Percentiles rank a stretch among this genome's conserved stretches.
phyloP scores from a whole-genome alignment of 768 basidiomycete genomes.

The Leccinum fibrillosum region DNA sequence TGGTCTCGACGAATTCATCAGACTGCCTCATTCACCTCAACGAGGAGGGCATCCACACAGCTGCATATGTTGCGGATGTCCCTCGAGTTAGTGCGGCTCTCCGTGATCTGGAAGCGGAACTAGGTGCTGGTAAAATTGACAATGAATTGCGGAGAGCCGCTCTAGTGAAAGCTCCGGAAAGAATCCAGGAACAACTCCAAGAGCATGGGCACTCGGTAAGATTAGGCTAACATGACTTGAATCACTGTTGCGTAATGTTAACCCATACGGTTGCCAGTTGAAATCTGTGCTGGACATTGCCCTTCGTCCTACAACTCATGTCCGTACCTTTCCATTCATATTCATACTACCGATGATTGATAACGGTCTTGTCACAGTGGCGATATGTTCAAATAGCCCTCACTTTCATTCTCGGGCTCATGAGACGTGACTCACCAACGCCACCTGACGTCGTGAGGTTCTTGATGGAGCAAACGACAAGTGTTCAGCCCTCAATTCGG shows the following conservation, averaged over 20 bases:
- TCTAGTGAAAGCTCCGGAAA: conserved; percentile 37
- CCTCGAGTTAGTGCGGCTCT: conserved; percentile 49
- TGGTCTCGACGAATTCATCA: conserved; percentile 44
- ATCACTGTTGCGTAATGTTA: not conserved
- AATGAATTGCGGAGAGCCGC: conserved; percentile 43
- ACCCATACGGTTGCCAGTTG: conserved; percentile 40
- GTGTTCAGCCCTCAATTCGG: conserved; percentile 69
- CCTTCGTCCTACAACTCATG: conserved; percentile 63
- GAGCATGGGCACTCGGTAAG: conserved; percentile 51
- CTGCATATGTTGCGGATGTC: conserved; percentile 50
- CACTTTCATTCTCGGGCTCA: conserved; percentile 55
- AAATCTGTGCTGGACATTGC: conserved; percentile 60
- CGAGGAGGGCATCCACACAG: conserved; percentile 64
- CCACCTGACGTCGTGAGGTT: conserved; percentile 55
- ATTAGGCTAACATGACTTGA: not conserved
- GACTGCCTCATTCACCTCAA: conserved; percentile 59
- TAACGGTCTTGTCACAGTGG: conserved; percentile 51
- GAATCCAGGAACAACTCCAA: conserved; percentile 43
- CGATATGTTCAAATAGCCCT: conserved; percentile 73
- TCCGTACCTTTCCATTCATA: conserved; percentile 33
- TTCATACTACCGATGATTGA: conserved; percentile 1
- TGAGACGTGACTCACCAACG: conserved; percentile 59
- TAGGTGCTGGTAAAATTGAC: conserved; percentile 43
- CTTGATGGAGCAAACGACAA: conserved; percentile 62
- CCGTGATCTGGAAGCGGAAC: conserved; percentile 47